Base-by-base conservation (phyloP, 2,329 filamentous ascomycete species). In the Fonsecaea pedrosoi region DNA sequence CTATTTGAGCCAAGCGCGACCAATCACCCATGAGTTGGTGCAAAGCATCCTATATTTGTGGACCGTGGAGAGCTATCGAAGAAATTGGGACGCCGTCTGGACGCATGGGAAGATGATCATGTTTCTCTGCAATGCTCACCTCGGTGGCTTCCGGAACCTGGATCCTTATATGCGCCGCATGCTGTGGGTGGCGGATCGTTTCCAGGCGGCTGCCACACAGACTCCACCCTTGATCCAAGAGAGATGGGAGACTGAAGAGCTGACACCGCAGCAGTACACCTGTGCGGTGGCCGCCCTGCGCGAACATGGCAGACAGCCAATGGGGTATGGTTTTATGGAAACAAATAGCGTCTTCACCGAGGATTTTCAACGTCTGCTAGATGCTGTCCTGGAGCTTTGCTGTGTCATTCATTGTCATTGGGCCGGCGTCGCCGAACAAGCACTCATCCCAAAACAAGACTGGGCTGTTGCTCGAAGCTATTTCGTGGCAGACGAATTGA, bases 1-100 rank as follows among this genome's bases (percentile, higher is more conserved):
- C 12, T 68, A 68, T 38, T 54, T 68, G 61, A 58, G 50, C 9
- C 48, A 58, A 48, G 62, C 57, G 9, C 48, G 40, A 37, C 57
- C 66, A 18, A 62, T 68, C 21, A 65, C 62, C 9, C 62, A 68
- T 30, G 50, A 68, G 54, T 42, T 68, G 53, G 40, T 68, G 6
- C 66, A 68, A 54, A 68, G 62, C 53, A 68, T 68, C 10, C 53
- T 68, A 8, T 65, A 65, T 45, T 53, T 68, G 35, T 68, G 66
- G 66, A 62, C 66, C 8, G 21, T 68, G 18, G 66, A 68, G 57
- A 68, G 66, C 54, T 68, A 68, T 34, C 62, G 62, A n/a, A 50
- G 66, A 48, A 68, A 68, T 42, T 68, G 66, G 66, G 62, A 64
- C 4, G 65, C 54, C 2, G 65, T 67, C 4, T n/a, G 42, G 42